A percentile compares a stretch with the other conserved stretches of the same genome.
Conservation (phyloP, 257 asterid genomes). For the Ocimum tenuiflorum region DNA sequence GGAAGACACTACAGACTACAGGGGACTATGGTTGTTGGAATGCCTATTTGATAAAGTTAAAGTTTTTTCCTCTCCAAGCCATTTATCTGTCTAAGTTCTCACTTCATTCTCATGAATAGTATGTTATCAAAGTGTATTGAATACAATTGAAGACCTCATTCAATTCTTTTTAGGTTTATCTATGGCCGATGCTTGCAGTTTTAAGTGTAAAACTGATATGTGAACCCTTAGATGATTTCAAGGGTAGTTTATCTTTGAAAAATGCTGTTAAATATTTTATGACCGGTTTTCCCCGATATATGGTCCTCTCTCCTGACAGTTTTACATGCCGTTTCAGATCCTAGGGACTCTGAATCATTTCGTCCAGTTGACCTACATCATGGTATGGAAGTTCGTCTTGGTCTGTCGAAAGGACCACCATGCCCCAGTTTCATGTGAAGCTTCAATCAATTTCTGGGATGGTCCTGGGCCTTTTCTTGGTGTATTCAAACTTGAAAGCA, state of each 20-base stretch:
- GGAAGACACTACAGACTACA: neutral
- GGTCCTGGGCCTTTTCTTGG: slow-evolving; percentile 10
- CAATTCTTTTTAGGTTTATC: too few species aligned
- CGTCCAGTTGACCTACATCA: slow-evolving; percentile 81
- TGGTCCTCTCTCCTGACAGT: slow-evolving; percentile 2
- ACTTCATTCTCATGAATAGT: neutral
- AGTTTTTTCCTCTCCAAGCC: neutral
- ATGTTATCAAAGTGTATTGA: neutral
- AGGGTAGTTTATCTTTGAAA: neutral
- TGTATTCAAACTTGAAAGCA: neutral
- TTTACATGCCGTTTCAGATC: slow-evolving; percentile 49
- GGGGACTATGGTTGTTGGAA: neutral
- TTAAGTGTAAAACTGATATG: neutral
- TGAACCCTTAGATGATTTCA: neutral
- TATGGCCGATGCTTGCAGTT: too few species aligned
- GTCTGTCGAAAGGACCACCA: slow-evolving; percentile 78
- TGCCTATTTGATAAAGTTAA: neutral
- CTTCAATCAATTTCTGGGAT: slow-evolving; percentile 6
- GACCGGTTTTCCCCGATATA: neutral
- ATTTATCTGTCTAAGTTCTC: neutral
- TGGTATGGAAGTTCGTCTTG: slow-evolving; percentile 90
- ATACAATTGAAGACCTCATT: neutral
- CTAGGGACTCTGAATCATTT: slow-evolving; percentile 68
- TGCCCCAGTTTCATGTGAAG: slow-evolving; percentile 72
- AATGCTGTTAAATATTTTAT: neutral